Conservation (phyloP, 2,329 filamentous ascomycete species). For the Cercospora sp. region DNA sequence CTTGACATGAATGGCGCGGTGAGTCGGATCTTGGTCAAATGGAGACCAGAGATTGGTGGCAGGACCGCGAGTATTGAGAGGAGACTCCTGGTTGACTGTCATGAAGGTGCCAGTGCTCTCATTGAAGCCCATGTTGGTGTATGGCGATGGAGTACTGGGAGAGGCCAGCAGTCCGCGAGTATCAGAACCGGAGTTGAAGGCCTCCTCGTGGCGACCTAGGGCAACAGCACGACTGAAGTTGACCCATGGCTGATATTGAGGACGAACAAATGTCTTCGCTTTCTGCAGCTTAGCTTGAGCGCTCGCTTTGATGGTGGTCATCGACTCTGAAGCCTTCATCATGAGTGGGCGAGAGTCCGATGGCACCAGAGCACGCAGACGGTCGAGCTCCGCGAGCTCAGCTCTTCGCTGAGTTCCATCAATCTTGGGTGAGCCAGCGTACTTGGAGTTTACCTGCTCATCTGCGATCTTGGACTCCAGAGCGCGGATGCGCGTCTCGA, state of each 20-base stretch:
- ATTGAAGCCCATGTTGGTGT: constrained; percentile 19
- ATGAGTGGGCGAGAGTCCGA: constrained; percentile 12
- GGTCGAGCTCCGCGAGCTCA: constrained; percentile 17
- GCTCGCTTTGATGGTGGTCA: constrained; percentile 2
- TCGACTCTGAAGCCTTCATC: constrained; percentile 12
- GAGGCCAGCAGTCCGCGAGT: constrained; percentile 12
- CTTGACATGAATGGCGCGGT: constrained; percentile 12
- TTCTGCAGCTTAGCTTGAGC: constrained; percentile 15
- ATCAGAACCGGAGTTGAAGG: constrained; percentile 18
- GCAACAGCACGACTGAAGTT: constrained; percentile 12
- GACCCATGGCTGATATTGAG: constrained; percentile 14
- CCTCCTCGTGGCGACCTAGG: constrained; percentile 11
- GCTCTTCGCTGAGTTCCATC: constrained; percentile 15
- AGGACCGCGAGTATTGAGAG: constrained; percentile 8
- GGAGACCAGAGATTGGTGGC: constrained; percentile 19
- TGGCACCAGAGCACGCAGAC: constrained; percentile 12
- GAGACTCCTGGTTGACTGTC: constrained; percentile 19
- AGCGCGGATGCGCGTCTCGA: constrained; percentile 9
- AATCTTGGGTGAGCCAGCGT: constrained; percentile 7
- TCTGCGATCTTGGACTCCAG: constrained; percentile 17
- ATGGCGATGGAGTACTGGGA: constrained; percentile 4
- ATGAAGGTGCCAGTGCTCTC: constrained; percentile 23
- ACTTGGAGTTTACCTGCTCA: constrained; percentile 3
- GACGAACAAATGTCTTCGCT: constrained; percentile 11
- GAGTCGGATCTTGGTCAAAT: constrained; percentile 11